A percentile compares a stretch with the other conserved stretches of the same genome.
Evolutionary conservation across 768 basidiomycete genomes (phyloP).

Genomic region (Mycena galericulata): DNA sequence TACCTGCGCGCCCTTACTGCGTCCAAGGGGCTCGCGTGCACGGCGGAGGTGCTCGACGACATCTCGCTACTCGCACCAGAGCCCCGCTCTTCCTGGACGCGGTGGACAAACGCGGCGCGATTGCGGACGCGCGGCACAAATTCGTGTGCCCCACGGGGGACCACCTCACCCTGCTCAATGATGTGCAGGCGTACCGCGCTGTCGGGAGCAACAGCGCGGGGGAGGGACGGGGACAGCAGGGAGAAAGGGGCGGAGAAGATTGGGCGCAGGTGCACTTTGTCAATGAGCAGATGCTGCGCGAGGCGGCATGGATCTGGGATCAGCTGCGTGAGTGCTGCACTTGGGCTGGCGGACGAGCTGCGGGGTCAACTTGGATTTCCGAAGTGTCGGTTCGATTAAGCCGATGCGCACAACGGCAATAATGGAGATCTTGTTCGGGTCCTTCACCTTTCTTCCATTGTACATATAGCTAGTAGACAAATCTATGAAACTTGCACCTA

Average conservation of each 20-base stretch:
- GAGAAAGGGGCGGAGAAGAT: conserved; percentile 55
- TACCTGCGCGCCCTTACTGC: too few species aligned
- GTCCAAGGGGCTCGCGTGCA: conserved; percentile 75
- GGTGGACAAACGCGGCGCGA: conserved; percentile 80
- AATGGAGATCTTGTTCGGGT: too few species aligned
- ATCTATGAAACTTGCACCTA: too few species aligned
- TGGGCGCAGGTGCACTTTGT: conserved; percentile 92
- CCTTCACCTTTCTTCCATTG: too few species aligned
- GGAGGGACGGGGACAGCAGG: conserved; percentile 38
- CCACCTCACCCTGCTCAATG: too few species aligned
- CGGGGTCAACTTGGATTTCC: too few species aligned
- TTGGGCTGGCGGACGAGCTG: conserved; percentile 64
- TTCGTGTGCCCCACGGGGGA: too few species aligned
- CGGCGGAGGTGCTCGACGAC: conserved; percentile 84
- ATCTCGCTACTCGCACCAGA: conserved; percentile 86
- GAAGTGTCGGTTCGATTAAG: too few species aligned
- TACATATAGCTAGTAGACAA: too few species aligned
- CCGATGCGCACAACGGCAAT: too few species aligned
- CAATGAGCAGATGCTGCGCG: conserved; percentile 83
- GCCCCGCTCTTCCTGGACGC: conserved; percentile 84
- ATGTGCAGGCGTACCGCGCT: too few species aligned
- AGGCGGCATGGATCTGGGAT: conserved; percentile 82
- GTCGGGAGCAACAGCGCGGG: conserved; percentile 59
- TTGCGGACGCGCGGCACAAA: conserved; percentile 82
- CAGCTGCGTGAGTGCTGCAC: conserved; percentile 80